These are phyloP conservation scores for Microcyclosporella mali DNA, from an alignment of 2,329 filamentous ascomycete species.

Conservation along the genomic window DNA sequence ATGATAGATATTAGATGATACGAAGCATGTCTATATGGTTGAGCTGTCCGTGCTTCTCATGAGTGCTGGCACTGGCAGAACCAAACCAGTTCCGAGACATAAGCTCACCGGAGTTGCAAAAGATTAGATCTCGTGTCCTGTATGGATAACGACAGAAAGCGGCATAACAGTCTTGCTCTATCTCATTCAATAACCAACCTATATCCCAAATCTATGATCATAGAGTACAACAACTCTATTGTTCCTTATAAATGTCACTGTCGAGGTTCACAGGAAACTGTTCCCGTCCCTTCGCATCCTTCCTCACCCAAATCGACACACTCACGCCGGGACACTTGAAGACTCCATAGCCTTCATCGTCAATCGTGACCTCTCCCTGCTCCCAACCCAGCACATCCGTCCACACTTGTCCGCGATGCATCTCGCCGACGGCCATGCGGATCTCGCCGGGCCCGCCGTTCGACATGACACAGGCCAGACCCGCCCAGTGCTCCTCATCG, in stretches of 20 bases:
- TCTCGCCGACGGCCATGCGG: conserved; percentile 55
- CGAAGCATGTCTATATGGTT: no score
- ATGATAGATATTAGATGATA: no score
- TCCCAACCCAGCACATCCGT: conserved; percentile 57
- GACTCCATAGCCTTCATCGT: conserved; percentile 51
- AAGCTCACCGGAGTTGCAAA: no score
- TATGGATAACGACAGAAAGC: no score
- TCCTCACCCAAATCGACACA: conserved; percentile 57
- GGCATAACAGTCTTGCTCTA: no score
- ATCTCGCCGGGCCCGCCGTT: conserved; percentile 36
- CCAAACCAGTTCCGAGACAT: no score
- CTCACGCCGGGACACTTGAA: conserved; percentile 52
- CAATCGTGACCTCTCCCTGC: conserved; percentile 52
- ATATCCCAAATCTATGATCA: no score
- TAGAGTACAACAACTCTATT: no score
- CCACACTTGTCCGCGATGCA: conserved; percentile 52
- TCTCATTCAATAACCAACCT: no score
- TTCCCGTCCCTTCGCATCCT: conserved; percentile 49
- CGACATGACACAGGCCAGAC: conserved; percentile 46
- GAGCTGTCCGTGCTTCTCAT: no score
- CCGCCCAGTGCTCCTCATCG: conserved; percentile 43
- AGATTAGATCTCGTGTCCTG: no score
- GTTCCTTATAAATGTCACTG: conserved; percentile 14
- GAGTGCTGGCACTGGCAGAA: no score
- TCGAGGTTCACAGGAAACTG: conserved; percentile 35